phyloP scores from a whole-genome alignment of 805 yeast species.

The Candida dendrica region DNA sequence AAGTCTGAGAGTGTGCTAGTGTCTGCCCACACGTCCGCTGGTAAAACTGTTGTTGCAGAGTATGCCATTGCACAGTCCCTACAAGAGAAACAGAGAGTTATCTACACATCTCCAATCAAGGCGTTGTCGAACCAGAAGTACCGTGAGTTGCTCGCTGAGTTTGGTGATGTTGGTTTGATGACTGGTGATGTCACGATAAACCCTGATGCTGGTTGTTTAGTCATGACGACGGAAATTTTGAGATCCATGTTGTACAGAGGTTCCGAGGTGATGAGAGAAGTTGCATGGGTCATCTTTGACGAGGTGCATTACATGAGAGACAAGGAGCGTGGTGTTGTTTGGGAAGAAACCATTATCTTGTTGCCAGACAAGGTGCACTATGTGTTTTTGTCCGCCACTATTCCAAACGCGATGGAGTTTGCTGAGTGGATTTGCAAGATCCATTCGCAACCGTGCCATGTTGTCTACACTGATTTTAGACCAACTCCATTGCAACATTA shows the following conservation, averaged over 20 bases:
- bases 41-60: constrained; percentile 95
- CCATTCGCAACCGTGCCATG: constrained; percentile 95
- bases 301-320: constrained; percentile 99
- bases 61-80: constrained; percentile 95
- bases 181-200: constrained; percentile 98
- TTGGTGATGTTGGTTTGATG: constrained; percentile 96
- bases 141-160: constrained; percentile 85
- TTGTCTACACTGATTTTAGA: constrained; percentile 96
- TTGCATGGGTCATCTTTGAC: constrained; percentile 97
- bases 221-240: constrained; percentile 98
- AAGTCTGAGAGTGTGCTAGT: constrained; percentile 91
- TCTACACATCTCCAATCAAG: constrained; percentile 91
- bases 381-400: constrained; percentile 91
- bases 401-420: constrained; percentile 96
- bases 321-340: constrained; percentile 95
- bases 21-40: constrained; percentile 97
- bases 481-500: constrained; percentile 98
- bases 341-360: constrained; percentile 97
- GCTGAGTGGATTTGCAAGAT: constrained; percentile 98
- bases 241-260: constrained; percentile 96
- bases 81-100: constrained; percentile 85
- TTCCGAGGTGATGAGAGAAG: constrained; percentile 96
- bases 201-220: constrained; percentile 96
- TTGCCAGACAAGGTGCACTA: constrained; percentile 94
- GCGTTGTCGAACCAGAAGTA: constrained; percentile 93